A percentile compares a stretch with the other conserved stretches of the same genome.
phyloP scores from a whole-genome alignment of 768 basidiomycete genomes.

The Phlebiopsis gigantea region DNA sequence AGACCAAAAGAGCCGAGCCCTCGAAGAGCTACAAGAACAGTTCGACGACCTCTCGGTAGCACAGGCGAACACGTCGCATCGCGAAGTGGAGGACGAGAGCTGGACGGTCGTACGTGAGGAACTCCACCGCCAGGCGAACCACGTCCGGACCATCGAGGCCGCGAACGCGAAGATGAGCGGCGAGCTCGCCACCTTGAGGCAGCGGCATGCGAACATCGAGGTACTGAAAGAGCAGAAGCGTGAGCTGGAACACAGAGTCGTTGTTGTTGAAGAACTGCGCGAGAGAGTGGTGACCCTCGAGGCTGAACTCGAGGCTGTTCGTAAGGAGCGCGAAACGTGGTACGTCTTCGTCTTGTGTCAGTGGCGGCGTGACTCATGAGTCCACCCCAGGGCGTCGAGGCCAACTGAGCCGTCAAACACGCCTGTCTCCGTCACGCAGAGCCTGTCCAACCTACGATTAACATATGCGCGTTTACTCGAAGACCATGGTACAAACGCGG shows the following conservation, averaged over 20 bases:
- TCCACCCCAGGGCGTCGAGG: conserved; percentile 32
- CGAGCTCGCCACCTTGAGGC: conserved; percentile 50
- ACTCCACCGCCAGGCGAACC: conserved; percentile 56
- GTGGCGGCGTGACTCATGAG: background rate
- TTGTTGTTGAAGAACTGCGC: conserved; percentile 46
- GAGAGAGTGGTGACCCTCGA: conserved; percentile 53
- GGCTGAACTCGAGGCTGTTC: conserved; percentile 58
- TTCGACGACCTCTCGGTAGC: conserved; percentile 39
- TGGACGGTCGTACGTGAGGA: conserved; percentile 66
- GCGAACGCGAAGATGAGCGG: conserved; percentile 42
- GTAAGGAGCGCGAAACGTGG: conserved; percentile 56
- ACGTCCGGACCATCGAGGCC: conserved; percentile 55
- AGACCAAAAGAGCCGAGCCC: conserved; percentile 33
- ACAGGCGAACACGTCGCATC: conserved; percentile 26
- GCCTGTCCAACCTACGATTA: conserved; percentile 55
- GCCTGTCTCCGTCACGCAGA: conserved; percentile 51
- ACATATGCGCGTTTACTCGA: conserved; percentile 60
- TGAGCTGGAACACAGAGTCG: conserved; percentile 49
- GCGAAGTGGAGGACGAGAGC: conserved; percentile 39
- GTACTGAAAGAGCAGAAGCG: conserved; percentile 74
- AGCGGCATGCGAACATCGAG: conserved; percentile 56
- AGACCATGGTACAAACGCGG: conserved; percentile 54
- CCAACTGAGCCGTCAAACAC: conserved; percentile 32
- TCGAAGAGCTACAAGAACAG: conserved; percentile 42
- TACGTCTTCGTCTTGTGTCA: conserved; percentile 20